These are phyloP conservation scores for Fomitopsis schrenkii DNA, from an alignment of 1,284 basidiomycete species.

Conservation along the genomic window DNA sequence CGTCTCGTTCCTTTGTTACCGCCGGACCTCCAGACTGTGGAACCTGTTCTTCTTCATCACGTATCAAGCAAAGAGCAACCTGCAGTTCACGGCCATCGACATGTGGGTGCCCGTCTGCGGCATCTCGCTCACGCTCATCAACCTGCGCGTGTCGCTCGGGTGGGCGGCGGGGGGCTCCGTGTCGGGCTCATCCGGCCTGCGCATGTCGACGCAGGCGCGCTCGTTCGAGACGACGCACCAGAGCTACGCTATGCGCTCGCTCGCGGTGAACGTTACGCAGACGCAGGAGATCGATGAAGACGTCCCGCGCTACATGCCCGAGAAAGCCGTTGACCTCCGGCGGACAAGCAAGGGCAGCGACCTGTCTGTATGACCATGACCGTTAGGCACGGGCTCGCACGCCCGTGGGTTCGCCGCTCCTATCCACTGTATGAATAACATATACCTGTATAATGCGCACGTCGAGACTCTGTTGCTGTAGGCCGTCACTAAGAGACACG, in stretches of 20 bases:
- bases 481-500: no score
- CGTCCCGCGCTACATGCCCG: background rate
- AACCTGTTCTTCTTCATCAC: constrained; percentile 8
- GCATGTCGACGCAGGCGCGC: background rate
- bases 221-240: background rate
- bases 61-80: constrained; percentile 5
- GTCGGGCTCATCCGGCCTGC: background rate
- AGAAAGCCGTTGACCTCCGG: background rate
- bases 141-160: constrained; percentile 7
- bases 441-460: no score
- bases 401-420: no score
- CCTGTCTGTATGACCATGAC: background rate
- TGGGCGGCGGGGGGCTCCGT: background rate
- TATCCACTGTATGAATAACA: no score
- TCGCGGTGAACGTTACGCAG: background rate
- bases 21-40: background rate
- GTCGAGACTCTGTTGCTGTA: no score
- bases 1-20: background rate
- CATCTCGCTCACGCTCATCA: constrained; percentile 7
- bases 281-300: background rate
- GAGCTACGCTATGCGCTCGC: background rate
- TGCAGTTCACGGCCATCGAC: constrained; percentile 7
- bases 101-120: constrained; percentile 1
- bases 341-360: background rate
- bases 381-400: no score